Evolutionary conservation across 805 yeast species (phyloP), one percentile per base, ranked within the genome.

Genomic region (Monosporozyma servazzii): DNA sequence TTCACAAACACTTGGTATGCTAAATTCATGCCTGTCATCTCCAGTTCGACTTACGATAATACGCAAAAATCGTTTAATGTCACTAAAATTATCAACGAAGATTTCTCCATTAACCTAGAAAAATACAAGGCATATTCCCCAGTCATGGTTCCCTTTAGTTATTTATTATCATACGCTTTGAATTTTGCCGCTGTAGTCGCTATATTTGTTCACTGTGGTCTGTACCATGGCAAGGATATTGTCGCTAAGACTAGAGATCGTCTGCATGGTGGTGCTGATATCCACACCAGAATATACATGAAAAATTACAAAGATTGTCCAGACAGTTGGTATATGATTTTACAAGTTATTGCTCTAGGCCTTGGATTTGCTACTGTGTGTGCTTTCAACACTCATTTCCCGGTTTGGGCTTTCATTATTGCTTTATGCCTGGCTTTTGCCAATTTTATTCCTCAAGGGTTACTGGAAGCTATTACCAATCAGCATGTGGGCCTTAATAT

Each of bases 111-210:
- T 55, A 69, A 73, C 57, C 60, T 69, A 48, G 67, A 65, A 29
- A 77, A 70, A 17, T 81, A 80, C 61, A 66, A 75, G 56, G 66
- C 63, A 10, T 81, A 81, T 61, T 79, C 84, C 0, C 84, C 85
- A 10, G 69, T 79, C 39, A 79, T 73, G 63, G 74, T 80, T 41
- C 75, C 83, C n/a, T 76, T 81, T 45, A 77, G 82, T 2, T 80
- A 77, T 57, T 72, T 81, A 40, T 61, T 80, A 43, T 69, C 76
- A 6, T 80, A 80, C 61, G 84, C 82, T 57, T 72, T 70, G 65
- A 75, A 74, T 48, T 78, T 82, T 68, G 89, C 87, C 1, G 76
- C 87, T 5, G 77, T 82, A 50, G 71, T 80, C 30, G 79, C 86
- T 3, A 77, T 83, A 6, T 69, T 84, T 49, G 72, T 76, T 17